Evolutionary conservation across 176 grass and related monocot species (phyloP).

Genomic region (Oryza glaberrima): DNA sequence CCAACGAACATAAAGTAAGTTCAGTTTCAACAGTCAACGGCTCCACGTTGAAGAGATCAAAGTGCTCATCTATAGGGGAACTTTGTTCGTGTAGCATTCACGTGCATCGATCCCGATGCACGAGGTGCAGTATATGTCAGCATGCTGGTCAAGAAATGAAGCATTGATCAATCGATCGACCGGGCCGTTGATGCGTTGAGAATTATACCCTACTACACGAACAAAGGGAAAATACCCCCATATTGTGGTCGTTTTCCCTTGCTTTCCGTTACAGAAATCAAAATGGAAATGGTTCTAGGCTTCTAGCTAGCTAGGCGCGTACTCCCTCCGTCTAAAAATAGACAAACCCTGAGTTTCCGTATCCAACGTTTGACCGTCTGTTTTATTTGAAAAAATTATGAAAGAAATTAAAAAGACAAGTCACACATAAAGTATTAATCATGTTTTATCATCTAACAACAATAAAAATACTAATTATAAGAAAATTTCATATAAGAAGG

Average conservation of each 20-base stretch:
- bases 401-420: too few relatives aligned
- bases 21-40: slow-evolving; percentile 1
- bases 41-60: slow-evolving; percentile 1
- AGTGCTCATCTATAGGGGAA: not conserved
- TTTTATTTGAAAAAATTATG: too few relatives aligned
- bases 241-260: not conserved
- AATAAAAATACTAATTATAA: too few relatives aligned
- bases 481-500: too few relatives aligned
- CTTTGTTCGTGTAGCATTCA: not conserved
- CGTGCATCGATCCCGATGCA: not conserved
- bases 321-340: too few relatives aligned
- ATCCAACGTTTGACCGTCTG: too few relatives aligned
- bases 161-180: not conserved
- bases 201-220: not conserved
- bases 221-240: not conserved
- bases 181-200: not conserved
- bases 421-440: too few relatives aligned
- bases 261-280: not conserved
- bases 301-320: not conserved
- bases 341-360: too few relatives aligned
- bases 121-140: not conserved
- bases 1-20: not conserved
- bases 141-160: slow-evolving; percentile 8
- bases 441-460: too few relatives aligned
- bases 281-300: not conserved